Conservation (phyloP, 2,329 filamentous ascomycete species). For the Pseudogymnoascus sp. region DNA sequence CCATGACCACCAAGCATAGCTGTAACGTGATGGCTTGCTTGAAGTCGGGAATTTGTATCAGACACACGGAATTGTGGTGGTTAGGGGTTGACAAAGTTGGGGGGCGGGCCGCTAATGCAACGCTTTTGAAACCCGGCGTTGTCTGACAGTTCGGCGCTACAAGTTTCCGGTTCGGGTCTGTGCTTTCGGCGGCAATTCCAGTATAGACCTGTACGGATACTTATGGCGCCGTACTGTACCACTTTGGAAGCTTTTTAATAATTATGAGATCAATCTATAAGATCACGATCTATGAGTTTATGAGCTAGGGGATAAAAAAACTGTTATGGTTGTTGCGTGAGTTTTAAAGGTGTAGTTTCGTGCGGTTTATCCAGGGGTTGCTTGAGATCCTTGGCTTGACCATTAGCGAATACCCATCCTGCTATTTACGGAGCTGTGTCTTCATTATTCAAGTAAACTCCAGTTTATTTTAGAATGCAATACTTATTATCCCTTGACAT, state of each 20-base stretch:
- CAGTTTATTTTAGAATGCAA: background rate
- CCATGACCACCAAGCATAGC: background rate
- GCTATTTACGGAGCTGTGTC: too few species aligned
- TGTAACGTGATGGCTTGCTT: background rate
- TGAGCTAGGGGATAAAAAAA: too few species aligned
- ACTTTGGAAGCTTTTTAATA: background rate
- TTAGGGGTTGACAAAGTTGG: background rate
- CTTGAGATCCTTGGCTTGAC: too few species aligned
- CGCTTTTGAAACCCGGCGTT: background rate
- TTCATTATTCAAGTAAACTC: background rate
- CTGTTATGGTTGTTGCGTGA: too few species aligned
- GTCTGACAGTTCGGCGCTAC: background rate
- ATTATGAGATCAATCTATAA: background rate
- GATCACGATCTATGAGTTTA: too few species aligned
- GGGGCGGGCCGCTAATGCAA: background rate
- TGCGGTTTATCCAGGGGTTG: too few species aligned
- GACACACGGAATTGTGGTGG: background rate
- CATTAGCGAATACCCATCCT: too few species aligned
- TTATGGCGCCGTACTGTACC: background rate
- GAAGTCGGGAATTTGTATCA: background rate
- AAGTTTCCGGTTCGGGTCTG: too few species aligned
- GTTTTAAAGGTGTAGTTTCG: too few species aligned
- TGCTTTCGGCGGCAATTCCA: too few species aligned
- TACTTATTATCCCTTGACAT: background rate
- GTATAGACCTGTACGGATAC: too few species aligned